Evolutionary conservation across 805 yeast genomes (phyloP).

Genomic region (Kodamaea nitidulidarum): DNA sequence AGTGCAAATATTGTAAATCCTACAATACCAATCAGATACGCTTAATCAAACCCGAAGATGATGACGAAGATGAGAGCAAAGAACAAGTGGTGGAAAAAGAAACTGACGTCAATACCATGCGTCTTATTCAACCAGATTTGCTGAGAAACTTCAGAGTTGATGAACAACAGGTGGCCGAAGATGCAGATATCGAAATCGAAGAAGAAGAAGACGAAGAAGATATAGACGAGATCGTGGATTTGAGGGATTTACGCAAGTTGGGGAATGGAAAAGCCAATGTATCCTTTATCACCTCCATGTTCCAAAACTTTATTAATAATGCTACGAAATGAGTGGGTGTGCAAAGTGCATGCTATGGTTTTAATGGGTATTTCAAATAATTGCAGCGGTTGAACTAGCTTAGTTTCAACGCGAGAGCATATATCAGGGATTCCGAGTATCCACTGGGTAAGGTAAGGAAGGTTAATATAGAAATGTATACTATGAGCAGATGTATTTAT

Average conservation of each 20-base stretch:
- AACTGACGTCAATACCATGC: conserved; percentile 16
- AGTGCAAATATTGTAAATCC: conserved; percentile 82
- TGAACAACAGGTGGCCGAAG: conserved; percentile 21
- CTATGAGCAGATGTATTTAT: too few relatives aligned
- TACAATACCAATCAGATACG: conserved; percentile 78
- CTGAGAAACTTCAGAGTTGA: conserved; percentile 37
- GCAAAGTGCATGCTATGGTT: too few relatives aligned
- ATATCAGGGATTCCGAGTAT: too few relatives aligned
- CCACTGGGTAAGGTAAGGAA: too few relatives aligned
- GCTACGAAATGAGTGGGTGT: conserved; percentile 14
- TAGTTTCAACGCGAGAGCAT: too few relatives aligned
- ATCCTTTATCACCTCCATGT: conserved; percentile 31
- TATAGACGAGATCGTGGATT: conserved; percentile 21
- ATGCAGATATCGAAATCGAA: conserved; percentile 24
- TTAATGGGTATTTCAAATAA: too few relatives aligned
- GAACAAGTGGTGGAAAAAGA: not conserved
- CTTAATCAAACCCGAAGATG: conserved; percentile 64
- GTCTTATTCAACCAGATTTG: conserved; percentile 32
- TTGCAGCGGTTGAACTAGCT: too few relatives aligned
- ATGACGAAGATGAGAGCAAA: conserved; percentile 27
- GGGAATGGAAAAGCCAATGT: conserved; percentile 19
- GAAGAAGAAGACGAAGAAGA: conserved; percentile 22
- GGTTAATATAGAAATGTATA: too few relatives aligned
- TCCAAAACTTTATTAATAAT: conserved; percentile 37
- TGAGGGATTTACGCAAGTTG: conserved; percentile 19